Evolutionary conservation across 495 filamentous ascomycete genomes (phyloP).

Genomic region (Penicillium riverlandense): DNA sequence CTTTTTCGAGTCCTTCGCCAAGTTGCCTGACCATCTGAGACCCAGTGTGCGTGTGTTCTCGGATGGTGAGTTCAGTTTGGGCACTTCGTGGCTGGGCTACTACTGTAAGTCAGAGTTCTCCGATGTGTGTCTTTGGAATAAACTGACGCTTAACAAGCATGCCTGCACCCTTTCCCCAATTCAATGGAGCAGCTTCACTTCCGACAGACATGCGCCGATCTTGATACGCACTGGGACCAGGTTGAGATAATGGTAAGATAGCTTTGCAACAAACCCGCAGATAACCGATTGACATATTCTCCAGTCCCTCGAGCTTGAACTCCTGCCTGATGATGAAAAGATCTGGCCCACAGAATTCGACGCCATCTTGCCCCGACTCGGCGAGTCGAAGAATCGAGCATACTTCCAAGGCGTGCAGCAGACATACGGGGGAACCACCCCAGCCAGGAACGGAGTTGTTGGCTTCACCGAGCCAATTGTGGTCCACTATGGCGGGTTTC

Average conservation of each 20-base stretch:
- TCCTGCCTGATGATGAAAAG: slow-evolving; percentile 1
- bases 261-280: neutral
- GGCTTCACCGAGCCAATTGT: slow-evolving; percentile 24
- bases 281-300: neutral
- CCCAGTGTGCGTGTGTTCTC: slow-evolving; percentile 8
- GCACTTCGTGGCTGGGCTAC: slow-evolving; percentile 27
- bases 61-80: slow-evolving; percentile 1
- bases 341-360: slow-evolving; percentile 21
- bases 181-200: slow-evolving; percentile 1
- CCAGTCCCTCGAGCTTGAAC: slow-evolving; percentile 17
- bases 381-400: neutral
- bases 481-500: slow-evolving; percentile 18
- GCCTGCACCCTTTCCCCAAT: slow-evolving; percentile 22
- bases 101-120: slow-evolving; percentile 19
- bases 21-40: slow-evolving; percentile 4
- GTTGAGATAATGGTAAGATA: slow-evolving; percentile 18
- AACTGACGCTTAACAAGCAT: slow-evolving; percentile 16
- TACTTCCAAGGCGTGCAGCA: slow-evolving; percentile 22
- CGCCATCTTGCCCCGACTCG: slow-evolving; percentile 5
- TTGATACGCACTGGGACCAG: slow-evolving; percentile 10
- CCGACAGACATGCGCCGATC: slow-evolving; percentile 25
- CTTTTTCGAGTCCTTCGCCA: slow-evolving; percentile 17
- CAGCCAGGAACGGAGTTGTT: slow-evolving; percentile 11
- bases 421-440: slow-evolving; percentile 1
- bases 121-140: no score